Evolutionary conservation across 129 eudicot genomes (phyloP).

Genomic region (Arctium minus): DNA sequence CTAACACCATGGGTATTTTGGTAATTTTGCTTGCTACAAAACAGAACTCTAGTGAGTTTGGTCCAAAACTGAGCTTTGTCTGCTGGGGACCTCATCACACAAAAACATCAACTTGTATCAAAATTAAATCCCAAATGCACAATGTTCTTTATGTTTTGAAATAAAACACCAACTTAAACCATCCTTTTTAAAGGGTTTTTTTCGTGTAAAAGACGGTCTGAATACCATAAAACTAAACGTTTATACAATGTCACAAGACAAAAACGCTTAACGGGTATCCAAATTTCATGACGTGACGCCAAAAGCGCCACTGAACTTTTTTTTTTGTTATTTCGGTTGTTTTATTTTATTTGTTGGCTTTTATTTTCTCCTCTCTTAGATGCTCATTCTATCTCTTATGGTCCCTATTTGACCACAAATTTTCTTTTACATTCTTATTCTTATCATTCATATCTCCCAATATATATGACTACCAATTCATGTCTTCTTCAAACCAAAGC

Average conservation of each 20-base stretch:
- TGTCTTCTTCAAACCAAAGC: slow-evolving; percentile 28
- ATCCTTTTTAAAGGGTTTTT: background rate
- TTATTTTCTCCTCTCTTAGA: slow-evolving; percentile 6
- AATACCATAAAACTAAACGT: background rate
- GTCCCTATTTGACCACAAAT: slow-evolving; percentile 58
- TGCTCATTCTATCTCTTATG: slow-evolving; percentile 58
- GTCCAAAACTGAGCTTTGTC: slow-evolving; percentile 34
- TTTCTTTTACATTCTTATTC: slow-evolving; percentile 20
- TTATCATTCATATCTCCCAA: slow-evolving; percentile 38
- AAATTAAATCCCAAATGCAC: background rate
- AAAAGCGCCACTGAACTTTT: background rate
- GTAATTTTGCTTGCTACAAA: slow-evolving; percentile 20
- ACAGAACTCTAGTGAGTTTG: slow-evolving; percentile 20
- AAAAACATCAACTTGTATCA: background rate
- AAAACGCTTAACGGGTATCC: background rate
- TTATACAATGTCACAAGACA: background rate
- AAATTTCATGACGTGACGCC: background rate
- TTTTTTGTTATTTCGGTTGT: background rate
- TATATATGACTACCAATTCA: slow-evolving; percentile 29
- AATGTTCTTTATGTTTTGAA: background rate
- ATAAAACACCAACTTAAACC: background rate
- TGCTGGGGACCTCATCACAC: slow-evolving; percentile 49
- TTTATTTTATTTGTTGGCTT: slow-evolving; percentile 10
- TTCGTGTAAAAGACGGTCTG: background rate
- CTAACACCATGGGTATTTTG: slow-evolving; percentile 22